These are phyloP conservation scores for Epichloe hybrida DNA, from an alignment of 2,329 filamentous ascomycete species.

Conservation along the genomic window DNA sequence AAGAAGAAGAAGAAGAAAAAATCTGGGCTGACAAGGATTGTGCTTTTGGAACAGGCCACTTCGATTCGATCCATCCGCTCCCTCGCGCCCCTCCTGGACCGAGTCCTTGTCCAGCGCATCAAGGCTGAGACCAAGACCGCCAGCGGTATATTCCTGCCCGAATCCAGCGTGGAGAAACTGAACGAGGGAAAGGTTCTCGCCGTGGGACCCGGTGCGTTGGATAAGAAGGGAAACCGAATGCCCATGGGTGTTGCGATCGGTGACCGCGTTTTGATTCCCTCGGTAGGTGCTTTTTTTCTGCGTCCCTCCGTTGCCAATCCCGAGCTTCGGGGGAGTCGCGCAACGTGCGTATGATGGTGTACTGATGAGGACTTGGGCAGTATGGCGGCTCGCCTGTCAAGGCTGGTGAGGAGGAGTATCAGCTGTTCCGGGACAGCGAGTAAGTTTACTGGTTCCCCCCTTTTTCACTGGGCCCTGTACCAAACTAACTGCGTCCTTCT, in stretches of 20 bases:
- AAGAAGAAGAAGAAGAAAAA: neutral
- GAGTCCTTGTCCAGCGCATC: conserved; percentile 92
- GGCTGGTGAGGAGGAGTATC: conserved; percentile 93
- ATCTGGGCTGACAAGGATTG: too few species aligned
- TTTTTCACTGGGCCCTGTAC: neutral
- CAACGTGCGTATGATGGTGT: neutral
- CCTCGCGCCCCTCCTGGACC: conserved; percentile 91
- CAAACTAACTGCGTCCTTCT: neutral
- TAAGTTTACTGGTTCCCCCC: conserved; percentile 43
- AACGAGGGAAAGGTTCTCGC: conserved; percentile 96
- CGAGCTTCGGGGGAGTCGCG: too few species aligned
- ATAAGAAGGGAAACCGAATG: conserved; percentile 81
- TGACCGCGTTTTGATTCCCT: conserved; percentile 90
- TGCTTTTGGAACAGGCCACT: conserved; percentile 34
- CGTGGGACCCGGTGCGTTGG: conserved; percentile 76
- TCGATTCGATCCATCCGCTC: conserved; percentile 90
- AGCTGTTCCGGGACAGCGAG: conserved; percentile 95
- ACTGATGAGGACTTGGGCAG: conserved; percentile 27
- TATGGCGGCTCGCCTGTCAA: conserved; percentile 92
- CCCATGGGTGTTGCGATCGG: conserved; percentile 70
- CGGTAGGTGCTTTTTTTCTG: conserved; percentile 49
- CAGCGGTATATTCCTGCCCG: conserved; percentile 92
- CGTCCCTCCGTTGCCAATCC: too few species aligned
- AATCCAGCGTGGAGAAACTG: conserved; percentile 93
- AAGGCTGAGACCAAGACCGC: conserved; percentile 97